phyloP scores from a whole-genome alignment of 1,284 basidiomycete species.

The Puccinia novopanici region DNA sequence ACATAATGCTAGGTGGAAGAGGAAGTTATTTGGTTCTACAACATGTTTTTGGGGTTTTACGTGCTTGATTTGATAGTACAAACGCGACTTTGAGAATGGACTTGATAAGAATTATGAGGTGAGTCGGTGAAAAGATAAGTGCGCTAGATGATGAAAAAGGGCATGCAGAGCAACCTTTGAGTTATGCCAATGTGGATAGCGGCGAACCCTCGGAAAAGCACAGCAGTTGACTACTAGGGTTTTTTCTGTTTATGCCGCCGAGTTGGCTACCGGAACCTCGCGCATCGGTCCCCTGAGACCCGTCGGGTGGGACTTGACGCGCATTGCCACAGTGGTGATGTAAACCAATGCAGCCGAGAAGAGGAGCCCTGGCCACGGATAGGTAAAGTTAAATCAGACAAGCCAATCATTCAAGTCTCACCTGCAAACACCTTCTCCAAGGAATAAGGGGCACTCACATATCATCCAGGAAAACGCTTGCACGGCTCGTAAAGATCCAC shows the following conservation, averaged over 20 bases:
- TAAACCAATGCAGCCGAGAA: slow-evolving; percentile 19
- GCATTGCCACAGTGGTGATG: slow-evolving; percentile 1
- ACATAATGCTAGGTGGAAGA: background rate
- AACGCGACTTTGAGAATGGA: background rate
- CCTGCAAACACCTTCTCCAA: background rate
- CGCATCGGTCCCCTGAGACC: slow-evolving; percentile 43
- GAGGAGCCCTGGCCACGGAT: slow-evolving; percentile 18
- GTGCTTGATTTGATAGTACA: background rate
- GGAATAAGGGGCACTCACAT: slow-evolving; percentile 25
- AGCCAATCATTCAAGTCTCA: background rate
- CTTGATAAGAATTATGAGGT: background rate
- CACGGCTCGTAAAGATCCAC: slow-evolving; percentile 34
- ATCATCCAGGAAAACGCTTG: slow-evolving; percentile 48
- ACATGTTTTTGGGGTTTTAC: background rate
- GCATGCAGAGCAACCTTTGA: background rate
- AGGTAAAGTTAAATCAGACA: background rate
- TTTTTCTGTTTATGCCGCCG: background rate
- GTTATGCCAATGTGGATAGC: background rate
- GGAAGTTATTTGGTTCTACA: background rate
- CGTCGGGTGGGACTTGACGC: background rate
- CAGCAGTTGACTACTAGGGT: background rate
- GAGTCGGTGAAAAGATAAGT: background rate
- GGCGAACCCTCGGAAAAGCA: background rate
- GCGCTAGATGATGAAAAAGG: background rate
- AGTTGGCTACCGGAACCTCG: slow-evolving; percentile 9